A percentile compares a stretch with the other conserved stretches of the same genome.
phyloP scores from a whole-genome alignment of 192 early-diverging fungal species.

The Backusella parvicylindrica region DNA sequence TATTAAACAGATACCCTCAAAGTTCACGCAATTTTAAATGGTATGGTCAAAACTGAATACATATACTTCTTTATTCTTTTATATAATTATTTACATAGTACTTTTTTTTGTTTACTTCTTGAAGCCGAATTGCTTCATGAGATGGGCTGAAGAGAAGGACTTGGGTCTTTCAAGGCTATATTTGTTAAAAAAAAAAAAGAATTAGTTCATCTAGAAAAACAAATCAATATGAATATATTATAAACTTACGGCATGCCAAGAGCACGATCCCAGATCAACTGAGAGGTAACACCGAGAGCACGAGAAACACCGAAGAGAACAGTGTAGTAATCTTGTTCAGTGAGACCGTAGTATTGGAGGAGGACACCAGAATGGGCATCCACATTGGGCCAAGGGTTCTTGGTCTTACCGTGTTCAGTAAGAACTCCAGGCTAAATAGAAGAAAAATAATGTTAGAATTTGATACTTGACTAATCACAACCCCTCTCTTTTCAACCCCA shows the following conservation, averaged over 20 bases:
- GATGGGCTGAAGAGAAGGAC: neutral
- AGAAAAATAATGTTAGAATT: neutral
- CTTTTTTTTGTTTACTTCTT: neutral
- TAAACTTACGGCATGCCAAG: conserved; percentile 93
- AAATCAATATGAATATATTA: conserved; percentile 82
- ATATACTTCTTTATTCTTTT: neutral
- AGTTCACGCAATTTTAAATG: too few relatives aligned
- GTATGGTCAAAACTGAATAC: neutral
- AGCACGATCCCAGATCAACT: conserved; percentile 97
- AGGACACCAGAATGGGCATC: conserved; percentile 99
- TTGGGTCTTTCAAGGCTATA: neutral
- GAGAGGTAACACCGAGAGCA: conserved; percentile 90
- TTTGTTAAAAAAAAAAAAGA: too few relatives aligned
- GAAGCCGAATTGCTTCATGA: neutral
- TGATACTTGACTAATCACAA: neutral
- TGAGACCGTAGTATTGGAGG: conserved; percentile 92
- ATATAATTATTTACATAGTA: neutral
- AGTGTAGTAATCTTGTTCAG: conserved; percentile 99
- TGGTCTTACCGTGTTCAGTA: conserved; percentile 99
- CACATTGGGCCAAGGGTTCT: conserved; percentile 99
- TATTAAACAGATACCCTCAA: too few relatives aligned
- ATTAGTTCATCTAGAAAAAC: too few relatives aligned
- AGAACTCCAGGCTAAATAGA: conserved; percentile 72
- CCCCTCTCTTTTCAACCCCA: neutral
- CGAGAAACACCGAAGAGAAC: conserved; percentile 99